phyloP scores from a whole-genome alignment of 1,284 basidiomycete species.

The Ustilago loliicola region DNA sequence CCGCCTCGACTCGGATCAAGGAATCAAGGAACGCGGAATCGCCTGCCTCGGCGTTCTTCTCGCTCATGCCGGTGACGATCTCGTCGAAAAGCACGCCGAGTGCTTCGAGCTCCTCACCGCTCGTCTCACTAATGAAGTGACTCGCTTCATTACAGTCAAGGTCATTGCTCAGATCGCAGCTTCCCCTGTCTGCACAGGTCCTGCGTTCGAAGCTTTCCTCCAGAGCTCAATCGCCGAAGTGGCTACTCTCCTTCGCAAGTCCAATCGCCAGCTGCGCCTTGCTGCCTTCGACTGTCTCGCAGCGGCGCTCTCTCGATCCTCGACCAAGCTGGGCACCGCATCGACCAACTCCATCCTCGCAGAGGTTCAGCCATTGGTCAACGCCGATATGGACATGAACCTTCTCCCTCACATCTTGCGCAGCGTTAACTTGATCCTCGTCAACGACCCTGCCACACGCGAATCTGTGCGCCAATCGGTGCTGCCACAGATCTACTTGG shows the following conservation, averaged over 20 bases:
- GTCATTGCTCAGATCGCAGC: constrained; percentile 73
- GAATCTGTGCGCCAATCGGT: constrained; percentile 69
- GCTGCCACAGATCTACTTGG: constrained; percentile 78
- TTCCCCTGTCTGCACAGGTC: constrained; percentile 71
- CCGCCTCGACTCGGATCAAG: constrained; percentile 87
- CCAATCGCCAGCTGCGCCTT: constrained; percentile 82
- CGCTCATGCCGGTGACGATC: constrained; percentile 83
- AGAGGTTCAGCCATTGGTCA: constrained; percentile 58
- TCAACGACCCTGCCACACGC: constrained; percentile 31
- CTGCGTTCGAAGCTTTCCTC: constrained; percentile 79
- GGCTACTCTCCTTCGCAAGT: constrained; percentile 82
- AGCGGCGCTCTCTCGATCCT: constrained; percentile 78
- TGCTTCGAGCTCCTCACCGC: constrained; percentile 79
- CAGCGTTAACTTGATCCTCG: constrained; percentile 51
- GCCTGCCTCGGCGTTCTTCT: constrained; percentile 86
- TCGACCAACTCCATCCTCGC: constrained; percentile 49
- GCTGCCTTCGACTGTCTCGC: constrained; percentile 85
- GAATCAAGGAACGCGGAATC: constrained; percentile 86
- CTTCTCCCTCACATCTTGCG: constrained; percentile 55
- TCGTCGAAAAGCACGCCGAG: constrained; percentile 70
- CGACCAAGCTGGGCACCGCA: constrained; percentile 30
- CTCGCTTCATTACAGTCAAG: constrained; percentile 72
- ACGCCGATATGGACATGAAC: constrained; percentile 58
- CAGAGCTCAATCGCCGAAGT: constrained; percentile 81
- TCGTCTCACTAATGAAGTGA: constrained; percentile 77